Evolutionary conservation across 1,139 yeast genomes (phyloP).

Genomic region (Candida frijolesensis): DNA sequence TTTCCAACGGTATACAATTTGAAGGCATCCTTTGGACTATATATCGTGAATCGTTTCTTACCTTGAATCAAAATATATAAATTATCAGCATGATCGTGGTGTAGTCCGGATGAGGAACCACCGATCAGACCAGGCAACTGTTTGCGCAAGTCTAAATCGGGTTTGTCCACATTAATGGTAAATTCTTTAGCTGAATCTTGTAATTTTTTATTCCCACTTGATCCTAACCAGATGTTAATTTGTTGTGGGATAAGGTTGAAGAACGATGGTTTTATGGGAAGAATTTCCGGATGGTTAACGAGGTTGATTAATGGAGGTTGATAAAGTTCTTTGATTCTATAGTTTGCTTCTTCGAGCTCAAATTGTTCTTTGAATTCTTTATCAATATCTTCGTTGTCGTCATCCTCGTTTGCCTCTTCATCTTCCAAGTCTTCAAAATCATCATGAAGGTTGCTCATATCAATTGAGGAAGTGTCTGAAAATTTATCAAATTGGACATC

Average conservation of each 20-base stretch:
- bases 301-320: slow-evolving; percentile 65
- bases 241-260: slow-evolving; percentile 63
- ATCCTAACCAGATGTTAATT: slow-evolving; percentile 73
- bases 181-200: slow-evolving; percentile 6
- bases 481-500: slow-evolving; percentile 15
- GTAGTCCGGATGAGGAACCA: slow-evolving; percentile 74
- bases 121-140: slow-evolving; percentile 43
- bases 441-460: slow-evolving; percentile 48
- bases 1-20: slow-evolving; percentile 63
- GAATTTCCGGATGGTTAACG: slow-evolving; percentile 19
- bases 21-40: slow-evolving; percentile 60
- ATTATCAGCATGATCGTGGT: slow-evolving; percentile 81
- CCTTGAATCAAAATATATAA: slow-evolving; percentile 64
- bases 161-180: slow-evolving; percentile 14
- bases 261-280: slow-evolving; percentile 47
- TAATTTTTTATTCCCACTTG: slow-evolving; percentile 2
- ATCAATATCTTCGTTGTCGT: slow-evolving; percentile 11
- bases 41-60: slow-evolving; percentile 64
- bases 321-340: slow-evolving; percentile 45
- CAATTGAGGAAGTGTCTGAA: slow-evolving; percentile 35
- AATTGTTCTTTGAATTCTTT: slow-evolving; percentile 4
- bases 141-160: slow-evolving; percentile 43
- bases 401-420: slow-evolving; percentile 20
- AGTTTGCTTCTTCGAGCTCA: slow-evolving; percentile 25
- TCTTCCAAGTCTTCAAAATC: slow-evolving; percentile 49